These are phyloP conservation scores for Clarireedia homoeocarpa DNA, from an alignment of 2,329 filamentous ascomycete genomes.

Conservation along the genomic window DNA sequence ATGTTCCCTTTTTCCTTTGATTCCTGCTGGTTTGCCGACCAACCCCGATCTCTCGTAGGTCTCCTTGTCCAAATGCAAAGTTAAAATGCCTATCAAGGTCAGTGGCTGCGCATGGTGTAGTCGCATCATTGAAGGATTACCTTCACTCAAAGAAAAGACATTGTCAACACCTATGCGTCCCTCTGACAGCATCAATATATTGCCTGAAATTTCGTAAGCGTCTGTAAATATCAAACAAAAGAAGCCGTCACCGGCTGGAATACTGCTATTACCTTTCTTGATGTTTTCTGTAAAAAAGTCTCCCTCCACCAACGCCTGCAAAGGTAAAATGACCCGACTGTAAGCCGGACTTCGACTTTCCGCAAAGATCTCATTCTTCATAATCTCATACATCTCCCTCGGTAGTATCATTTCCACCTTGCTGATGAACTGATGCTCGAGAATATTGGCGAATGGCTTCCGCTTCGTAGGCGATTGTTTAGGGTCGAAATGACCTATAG, in stretches of 20 bases:
- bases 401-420: slow-evolving; percentile 69
- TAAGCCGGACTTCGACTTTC: slow-evolving; percentile 42
- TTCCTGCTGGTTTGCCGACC: slow-evolving; percentile 58
- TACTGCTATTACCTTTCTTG: slow-evolving; percentile 41
- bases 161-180: slow-evolving; percentile 64
- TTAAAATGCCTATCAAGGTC: slow-evolving; percentile 52
- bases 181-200: slow-evolving; percentile 77
- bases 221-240: background rate
- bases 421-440: slow-evolving; percentile 59
- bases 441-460: slow-evolving; percentile 67
- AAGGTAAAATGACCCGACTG: slow-evolving; percentile 62
- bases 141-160: slow-evolving; percentile 62
- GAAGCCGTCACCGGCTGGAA: background rate
- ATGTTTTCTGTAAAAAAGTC: slow-evolving; percentile 81
- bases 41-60: slow-evolving; percentile 79
- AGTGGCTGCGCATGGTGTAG: background rate
- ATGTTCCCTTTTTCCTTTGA: slow-evolving; percentile 48
- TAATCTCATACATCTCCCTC: slow-evolving; percentile 46
- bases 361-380: slow-evolving; percentile 44
- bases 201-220: slow-evolving; percentile 42
- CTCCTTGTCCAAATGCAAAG: slow-evolving; percentile 71
- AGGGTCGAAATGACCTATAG: slow-evolving; percentile 62
- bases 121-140: slow-evolving; percentile 33
- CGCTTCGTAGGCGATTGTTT: slow-evolving; percentile 63
- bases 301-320: slow-evolving; percentile 62